Percentiles rank a stretch among this genome's conserved stretches.
Conservation (phyloP, 768 basidiomycete species). For the Botryobasidium botryosum region DNA sequence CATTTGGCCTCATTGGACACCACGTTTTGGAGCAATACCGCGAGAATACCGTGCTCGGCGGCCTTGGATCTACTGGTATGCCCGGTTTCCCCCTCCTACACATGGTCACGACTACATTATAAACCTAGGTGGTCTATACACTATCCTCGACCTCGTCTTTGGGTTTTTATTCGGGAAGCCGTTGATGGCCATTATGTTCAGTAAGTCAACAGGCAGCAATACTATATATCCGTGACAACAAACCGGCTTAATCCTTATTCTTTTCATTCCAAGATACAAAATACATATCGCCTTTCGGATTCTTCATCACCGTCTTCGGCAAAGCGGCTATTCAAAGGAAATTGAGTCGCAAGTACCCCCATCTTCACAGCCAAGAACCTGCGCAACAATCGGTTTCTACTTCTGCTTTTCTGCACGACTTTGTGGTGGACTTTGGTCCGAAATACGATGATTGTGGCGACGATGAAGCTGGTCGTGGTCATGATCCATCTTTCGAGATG, state of each 20-base stretch:
- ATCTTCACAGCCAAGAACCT: neutral
- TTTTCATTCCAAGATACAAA: conserved; percentile 2
- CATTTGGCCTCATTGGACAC: neutral
- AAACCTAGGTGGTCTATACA: neutral
- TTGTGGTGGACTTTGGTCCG: conserved; percentile 3
- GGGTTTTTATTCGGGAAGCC: conserved; percentile 3
- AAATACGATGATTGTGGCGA: too few species aligned
- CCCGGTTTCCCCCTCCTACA: too few species aligned
- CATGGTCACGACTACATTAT: too few species aligned
- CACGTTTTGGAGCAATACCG: conserved; percentile 3
- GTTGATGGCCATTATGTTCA: conserved; percentile 4
- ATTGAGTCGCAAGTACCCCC: neutral
- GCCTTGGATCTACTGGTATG: conserved; percentile 5
- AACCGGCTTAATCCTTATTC: too few species aligned
- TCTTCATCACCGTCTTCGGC: conserved; percentile 1
- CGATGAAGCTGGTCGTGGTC: too few species aligned
- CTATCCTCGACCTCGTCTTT: conserved; percentile 4
- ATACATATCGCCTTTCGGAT: conserved; percentile 5
- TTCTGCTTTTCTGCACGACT: conserved; percentile 6
- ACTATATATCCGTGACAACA: neutral
- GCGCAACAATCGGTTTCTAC: conserved; percentile 2
- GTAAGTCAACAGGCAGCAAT: neutral
- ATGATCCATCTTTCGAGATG: too few species aligned
- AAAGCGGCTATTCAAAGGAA: neutral
- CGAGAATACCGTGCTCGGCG: neutral